Conservation (phyloP, 2,329 filamentous ascomycete species). For the Cordyceps cateniannulata region DNA sequence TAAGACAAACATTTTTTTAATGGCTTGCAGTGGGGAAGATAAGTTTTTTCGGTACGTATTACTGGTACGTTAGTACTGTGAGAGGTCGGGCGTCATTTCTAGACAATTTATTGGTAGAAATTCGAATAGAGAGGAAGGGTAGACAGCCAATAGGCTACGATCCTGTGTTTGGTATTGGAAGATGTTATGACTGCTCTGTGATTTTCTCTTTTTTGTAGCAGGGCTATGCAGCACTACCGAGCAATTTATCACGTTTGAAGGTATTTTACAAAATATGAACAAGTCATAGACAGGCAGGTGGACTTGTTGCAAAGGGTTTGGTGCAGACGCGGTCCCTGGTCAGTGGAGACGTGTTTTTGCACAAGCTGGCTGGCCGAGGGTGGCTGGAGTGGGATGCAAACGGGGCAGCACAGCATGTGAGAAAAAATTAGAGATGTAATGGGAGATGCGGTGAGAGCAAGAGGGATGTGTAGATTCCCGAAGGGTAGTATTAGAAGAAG, state of each 20-base stretch:
- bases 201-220: background rate
- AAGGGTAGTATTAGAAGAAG: background rate
- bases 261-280: background rate
- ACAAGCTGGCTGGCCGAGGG: background rate
- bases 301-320: background rate
- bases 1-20: background rate
- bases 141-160: background rate
- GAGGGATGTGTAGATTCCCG: background rate
- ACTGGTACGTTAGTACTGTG: too few species aligned
- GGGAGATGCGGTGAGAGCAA: background rate
- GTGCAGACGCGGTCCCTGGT: constrained; percentile 12
- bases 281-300: background rate
- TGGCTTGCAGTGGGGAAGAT: background rate
- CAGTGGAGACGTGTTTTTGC: constrained; percentile 13
- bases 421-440: background rate
- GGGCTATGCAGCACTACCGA: background rate
- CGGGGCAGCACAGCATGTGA: constrained; percentile 1
- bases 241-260: background rate
- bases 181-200: background rate
- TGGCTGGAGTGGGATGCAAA: constrained; percentile 4
- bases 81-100: background rate
- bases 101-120: background rate
- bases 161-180: background rate
- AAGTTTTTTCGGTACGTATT: background rate
- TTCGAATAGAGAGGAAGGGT: background rate